Evolutionary conservation across 1,139 yeast genomes (phyloP), one percentile per base, ranked within the genome.

Genomic region (Hyphopichia pseudoburtonii): DNA sequence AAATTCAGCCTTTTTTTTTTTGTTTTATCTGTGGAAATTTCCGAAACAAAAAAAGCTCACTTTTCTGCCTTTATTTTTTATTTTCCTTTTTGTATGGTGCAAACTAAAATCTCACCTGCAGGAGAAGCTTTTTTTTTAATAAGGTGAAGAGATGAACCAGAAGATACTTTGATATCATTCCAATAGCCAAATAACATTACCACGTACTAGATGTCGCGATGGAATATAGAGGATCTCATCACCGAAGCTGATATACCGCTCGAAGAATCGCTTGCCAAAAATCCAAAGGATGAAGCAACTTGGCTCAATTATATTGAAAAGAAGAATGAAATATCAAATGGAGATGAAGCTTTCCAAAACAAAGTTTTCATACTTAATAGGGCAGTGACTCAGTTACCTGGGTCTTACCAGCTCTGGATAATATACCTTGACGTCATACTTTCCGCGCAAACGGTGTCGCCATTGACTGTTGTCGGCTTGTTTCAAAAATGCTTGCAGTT

Each of bases 361-460:
- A 66, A 65, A 37, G 52, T 73, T 5, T 74, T 74, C 42, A 65
- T 84, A 4, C 51, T 78, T 17, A 76, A 73, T 40, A 61, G 92
- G 39, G 83, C 86, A 0, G 72, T 79, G 7, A 43, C 49, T 6
- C 53, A 59, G 10, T 52, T 81, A 17, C 73, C 73, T n/a, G 53
- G 77, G 28, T 71, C 80, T 1, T 70, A 70, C 47, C 73, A 77
- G 45, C 53, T 84, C 30, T 82, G 89, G 89, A 55, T 59, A 38
- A 32, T 55, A n/a, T 81, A 80, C 45, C 50, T 82, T 23, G 72
- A 69, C 22, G 47, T 73, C 17, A 53, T 82, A 22, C 47, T 63
- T 1, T 53, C 50, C 11, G 44, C 59, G 47, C 66, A n/a, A 45
- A 56, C 16, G 52, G 52, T 4, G 36, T 62, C 17, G 52, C 70